Base-by-base conservation (phyloP, 208 protist species). In the Leishmania turanica region DNA sequence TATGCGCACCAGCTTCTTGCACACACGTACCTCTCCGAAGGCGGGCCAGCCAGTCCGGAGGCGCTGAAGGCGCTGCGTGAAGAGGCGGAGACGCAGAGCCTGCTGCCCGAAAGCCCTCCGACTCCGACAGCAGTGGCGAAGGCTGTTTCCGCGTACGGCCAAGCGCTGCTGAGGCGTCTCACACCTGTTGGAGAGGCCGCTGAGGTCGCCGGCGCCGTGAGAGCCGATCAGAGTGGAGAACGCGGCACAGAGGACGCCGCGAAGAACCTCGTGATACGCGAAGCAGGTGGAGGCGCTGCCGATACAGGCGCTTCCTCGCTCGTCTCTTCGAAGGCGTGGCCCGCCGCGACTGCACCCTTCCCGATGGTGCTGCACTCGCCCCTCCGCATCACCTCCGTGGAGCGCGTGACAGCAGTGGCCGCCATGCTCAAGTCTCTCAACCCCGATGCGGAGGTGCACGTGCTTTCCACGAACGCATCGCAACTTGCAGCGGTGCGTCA, bases 401-500 rank as follows among this genome's bases (percentile, higher is more conserved):
- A 96, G 78, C 88, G 92, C 21, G 93, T 96, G 24, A 80, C 94
- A 34, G 88, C 95, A 17, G 95, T 96, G 37, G 95, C 93, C 21
- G 89, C 87, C 17, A 98, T 98, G 95, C 83, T 98, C 8, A 96
- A 98, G 75, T 87, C 89, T 49, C 86, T 98, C 40, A 98, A 96
- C 80, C 90, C 92, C n/a, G 93, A 96, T 65, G 76, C 89, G 6
- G 88, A 90, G 47, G 87, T 98, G 51, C 95, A 98, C 76, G 81
- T 98, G 13, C 78, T 98, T 24, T 94, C 91, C 42, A 87, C 89
- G 37, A 92, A 89, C 78, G 40, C 53, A 5, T 72, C 87, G 15
- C 93, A 95, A 76, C 82, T 95, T 62, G 65, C 83, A 0, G 83
- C 93, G 31, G 93, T 95, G 56, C 69, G 81, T 74, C 70, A 77